Base-by-base conservation (phyloP, 2,329 filamentous ascomycete species). In the Trichoderma sp. region DNA sequence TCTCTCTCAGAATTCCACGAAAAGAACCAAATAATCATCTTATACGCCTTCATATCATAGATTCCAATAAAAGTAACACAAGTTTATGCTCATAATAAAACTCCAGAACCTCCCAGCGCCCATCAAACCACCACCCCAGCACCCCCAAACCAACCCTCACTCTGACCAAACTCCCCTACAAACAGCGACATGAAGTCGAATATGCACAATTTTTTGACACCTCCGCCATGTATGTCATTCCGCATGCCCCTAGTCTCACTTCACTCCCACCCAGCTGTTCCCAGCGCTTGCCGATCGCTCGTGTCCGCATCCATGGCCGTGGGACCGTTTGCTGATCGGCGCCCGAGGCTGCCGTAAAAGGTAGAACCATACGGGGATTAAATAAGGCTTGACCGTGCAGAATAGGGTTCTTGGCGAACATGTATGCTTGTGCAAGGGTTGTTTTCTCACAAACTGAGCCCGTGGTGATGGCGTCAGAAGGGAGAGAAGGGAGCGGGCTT, bases 201-300 rank as follows among this genome's bases (percentile, higher is more conserved):
- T 33, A 64, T 53, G 38, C 56, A 63, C 56, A 71, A 2, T 33
- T 45, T 45, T 41, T n/a, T 45, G 33, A 21, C 56, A 63, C n/a
- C 18, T n/a, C 67, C 18, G n/a, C 59, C 35, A 45, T 41, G 59
- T 64, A 63, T 63, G 59, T 72, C 69, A 64, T 72, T 31, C 59
- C 41, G 69, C 69, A 64, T 63, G 38, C 24, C 12, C 12, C 38
- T 72, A 72, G 69, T 27, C 33, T 16, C 56, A 41, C 38, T 35
- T 50, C 59, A 24, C 38, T 18, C 38, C 16, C 38, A 18, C 38
- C 35, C 27, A 50, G 27, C 66, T 66, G 38, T 41, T 41, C 16
- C 63, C 63, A 66, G 64, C 64, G 14, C 59, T 31, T 6, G 69
- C 31, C 59, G 69, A 72, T 72, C 69, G 27, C 67, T 68, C 50